Conservation (phyloP, 2,329 filamentous ascomycete genomes). For the Chrysoporthe deuterocubensis region DNA sequence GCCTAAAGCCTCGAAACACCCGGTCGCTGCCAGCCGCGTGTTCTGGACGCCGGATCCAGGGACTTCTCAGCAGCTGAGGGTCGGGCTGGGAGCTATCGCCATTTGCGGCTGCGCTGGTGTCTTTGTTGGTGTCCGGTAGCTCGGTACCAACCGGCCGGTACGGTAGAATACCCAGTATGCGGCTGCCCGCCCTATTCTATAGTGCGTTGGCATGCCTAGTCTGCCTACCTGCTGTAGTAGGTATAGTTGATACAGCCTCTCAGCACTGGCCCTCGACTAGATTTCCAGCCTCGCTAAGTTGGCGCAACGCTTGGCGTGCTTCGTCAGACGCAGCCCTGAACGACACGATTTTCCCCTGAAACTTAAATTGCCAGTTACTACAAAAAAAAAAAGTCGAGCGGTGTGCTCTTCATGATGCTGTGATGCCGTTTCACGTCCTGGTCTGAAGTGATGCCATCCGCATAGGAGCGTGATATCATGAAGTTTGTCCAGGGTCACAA, state of each 20-base stretch:
- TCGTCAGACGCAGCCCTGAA: too few relatives aligned
- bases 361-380: too few relatives aligned
- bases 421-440: neutral
- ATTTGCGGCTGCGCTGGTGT: constrained; percentile 1
- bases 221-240: neutral
- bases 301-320: too few relatives aligned
- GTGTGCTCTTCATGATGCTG: neutral
- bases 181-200: too few relatives aligned
- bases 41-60: constrained; percentile 2
- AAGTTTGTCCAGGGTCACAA: neutral
- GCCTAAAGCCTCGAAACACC: too few relatives aligned
- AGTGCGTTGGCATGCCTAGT: neutral
- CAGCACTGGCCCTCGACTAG: neutral
- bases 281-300: too few relatives aligned
- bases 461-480: neutral
- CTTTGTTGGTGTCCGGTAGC: neutral
- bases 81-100: neutral
- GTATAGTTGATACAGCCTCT: neutral
- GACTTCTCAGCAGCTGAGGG: neutral
- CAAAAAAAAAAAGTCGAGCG: too few relatives aligned
- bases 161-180: neutral
- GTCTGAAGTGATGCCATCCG: too few relatives aligned
- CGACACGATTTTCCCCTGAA: too few relatives aligned
- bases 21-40: neutral
- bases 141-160: constrained; percentile 9